These are phyloP conservation scores for Canna indica DNA, from an alignment of 176 grass and related monocot genomes.

Conservation along the genomic window DNA sequence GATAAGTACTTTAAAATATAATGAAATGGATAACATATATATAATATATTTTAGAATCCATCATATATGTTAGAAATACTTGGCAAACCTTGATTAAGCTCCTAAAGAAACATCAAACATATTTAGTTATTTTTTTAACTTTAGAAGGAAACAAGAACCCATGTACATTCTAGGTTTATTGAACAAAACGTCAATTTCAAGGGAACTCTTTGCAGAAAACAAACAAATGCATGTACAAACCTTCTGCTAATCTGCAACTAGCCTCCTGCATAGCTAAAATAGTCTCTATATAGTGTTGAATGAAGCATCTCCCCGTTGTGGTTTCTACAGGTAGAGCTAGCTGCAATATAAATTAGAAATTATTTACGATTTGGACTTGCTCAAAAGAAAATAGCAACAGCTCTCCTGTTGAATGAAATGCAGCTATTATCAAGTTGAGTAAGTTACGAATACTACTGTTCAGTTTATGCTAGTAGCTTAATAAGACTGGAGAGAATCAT, in stretches of 20 bases:
- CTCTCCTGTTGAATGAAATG: neutral
- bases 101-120: neutral
- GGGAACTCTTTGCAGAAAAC: neutral
- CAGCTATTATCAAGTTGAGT: neutral
- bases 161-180: neutral
- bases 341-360: slow-evolving; percentile 35
- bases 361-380: slow-evolving; percentile 9
- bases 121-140: neutral
- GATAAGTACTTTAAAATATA: too few relatives aligned
- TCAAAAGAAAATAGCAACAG: neutral
- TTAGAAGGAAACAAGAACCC: neutral
- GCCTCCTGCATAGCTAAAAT: slow-evolving; percentile 83
- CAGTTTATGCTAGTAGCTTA: neutral
- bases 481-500: neutral
- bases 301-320: slow-evolving; percentile 74
- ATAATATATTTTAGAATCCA: too few relatives aligned
- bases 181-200: neutral
- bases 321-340: slow-evolving; percentile 84
- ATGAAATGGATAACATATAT: too few relatives aligned
- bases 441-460: neutral
- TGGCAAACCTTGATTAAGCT: neutral
- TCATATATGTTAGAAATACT: too few relatives aligned
- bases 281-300: slow-evolving; percentile 88
- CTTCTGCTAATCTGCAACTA: slow-evolving; percentile 52
- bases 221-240: slow-evolving; percentile 26